These are phyloP conservation scores for Suhomyces pyralidae DNA, from an alignment of 805 yeast genomes.

Conservation along the genomic window DNA sequence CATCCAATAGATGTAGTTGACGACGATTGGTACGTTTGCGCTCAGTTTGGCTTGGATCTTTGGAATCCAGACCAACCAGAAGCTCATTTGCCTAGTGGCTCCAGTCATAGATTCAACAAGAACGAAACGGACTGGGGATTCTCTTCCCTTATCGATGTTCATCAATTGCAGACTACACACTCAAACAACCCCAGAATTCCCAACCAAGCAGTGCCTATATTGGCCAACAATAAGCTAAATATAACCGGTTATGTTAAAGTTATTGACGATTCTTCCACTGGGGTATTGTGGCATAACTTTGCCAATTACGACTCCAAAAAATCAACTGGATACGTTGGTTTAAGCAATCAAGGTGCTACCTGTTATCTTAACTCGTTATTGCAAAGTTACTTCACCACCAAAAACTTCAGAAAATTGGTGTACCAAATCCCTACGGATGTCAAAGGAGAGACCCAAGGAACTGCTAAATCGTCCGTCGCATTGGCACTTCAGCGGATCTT, in stretches of 20 bases:
- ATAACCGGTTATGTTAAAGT: constrained; percentile 75
- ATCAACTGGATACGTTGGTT: constrained; percentile 87
- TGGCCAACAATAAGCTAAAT: constrained; percentile 58
- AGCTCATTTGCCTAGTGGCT: constrained; percentile 56
- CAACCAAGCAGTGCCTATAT: constrained; percentile 30
- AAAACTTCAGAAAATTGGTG: constrained; percentile 76
- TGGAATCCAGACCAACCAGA: constrained; percentile 77
- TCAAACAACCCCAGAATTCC: constrained; percentile 14
- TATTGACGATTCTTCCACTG: constrained; percentile 82
- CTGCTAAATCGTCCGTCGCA: constrained; percentile 50
- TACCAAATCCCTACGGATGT: constrained; percentile 82
- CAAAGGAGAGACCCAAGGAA: constrained; percentile 22
- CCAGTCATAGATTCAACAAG: constrained; percentile 75
- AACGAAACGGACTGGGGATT: constrained; percentile 96
- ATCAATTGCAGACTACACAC: constrained; percentile 46
- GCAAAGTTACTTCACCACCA: constrained; percentile 88
- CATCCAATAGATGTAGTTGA: constrained; percentile 37
- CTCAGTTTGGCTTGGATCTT: constrained; percentile 79
- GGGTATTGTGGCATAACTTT: constrained; percentile 91
- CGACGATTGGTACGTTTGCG: constrained; percentile 80
- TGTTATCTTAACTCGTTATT: constrained; percentile 91
- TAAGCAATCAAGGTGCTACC: constrained; percentile 96
- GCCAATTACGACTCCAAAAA: constrained; percentile 80
- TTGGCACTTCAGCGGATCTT: constrained; percentile 85
- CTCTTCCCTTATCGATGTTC: constrained; percentile 63